Base-by-base conservation (phyloP, 2,329 filamentous ascomycete genomes). In the Aspergillus flavus region DNA sequence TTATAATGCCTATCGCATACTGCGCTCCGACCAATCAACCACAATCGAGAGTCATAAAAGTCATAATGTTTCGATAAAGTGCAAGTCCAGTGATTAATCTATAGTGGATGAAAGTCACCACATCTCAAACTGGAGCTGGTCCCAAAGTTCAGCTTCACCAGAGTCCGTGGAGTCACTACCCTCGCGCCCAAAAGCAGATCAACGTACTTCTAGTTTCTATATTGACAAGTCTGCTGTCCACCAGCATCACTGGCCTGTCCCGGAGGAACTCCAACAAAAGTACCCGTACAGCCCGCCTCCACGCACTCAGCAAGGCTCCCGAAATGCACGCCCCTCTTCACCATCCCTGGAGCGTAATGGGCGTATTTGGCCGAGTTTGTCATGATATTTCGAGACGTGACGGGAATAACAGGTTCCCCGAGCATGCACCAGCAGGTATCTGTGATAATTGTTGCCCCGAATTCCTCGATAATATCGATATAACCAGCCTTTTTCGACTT, bases 361-460 rank as follows among this genome's bases (percentile, higher is more conserved):
- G 80, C 81, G 66, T 83, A 82, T 65, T 83, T 83, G 0, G 71
- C 79, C 1, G 81, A 83, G 57, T 83, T 83, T 0, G 77, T 82
- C 80, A 80, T 77, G 60, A 83, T 77, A 1, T 68, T 73, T 3
- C 68, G 67, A 0, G 69, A 64, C 2, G 57, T 11, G 0, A 7
- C 41, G 4, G 72, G 73, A 10, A 83, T 77, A 0, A 79, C 67
- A 0, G 81, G 79, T 52, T 82, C 78, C 0, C 62, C 60, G 19
- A 83, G 76, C 78, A 83, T 81, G 64, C 81, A 83, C 81, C 81
- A 83, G 59, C 81, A 83, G 0, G 80, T 82, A 63, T 84, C 81
- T 0, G 77, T 82, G 14, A 83, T 69, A 5, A 82, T 58, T 26
- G 72, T 68, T 1, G 71, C 79, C 0, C 81, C 81, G 57, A 82